Evolutionary conservation across 2,329 filamentous ascomycete species (phyloP), one percentile per base, ranked within the genome.

Genomic region (Sordariomycetes sp.): DNA sequence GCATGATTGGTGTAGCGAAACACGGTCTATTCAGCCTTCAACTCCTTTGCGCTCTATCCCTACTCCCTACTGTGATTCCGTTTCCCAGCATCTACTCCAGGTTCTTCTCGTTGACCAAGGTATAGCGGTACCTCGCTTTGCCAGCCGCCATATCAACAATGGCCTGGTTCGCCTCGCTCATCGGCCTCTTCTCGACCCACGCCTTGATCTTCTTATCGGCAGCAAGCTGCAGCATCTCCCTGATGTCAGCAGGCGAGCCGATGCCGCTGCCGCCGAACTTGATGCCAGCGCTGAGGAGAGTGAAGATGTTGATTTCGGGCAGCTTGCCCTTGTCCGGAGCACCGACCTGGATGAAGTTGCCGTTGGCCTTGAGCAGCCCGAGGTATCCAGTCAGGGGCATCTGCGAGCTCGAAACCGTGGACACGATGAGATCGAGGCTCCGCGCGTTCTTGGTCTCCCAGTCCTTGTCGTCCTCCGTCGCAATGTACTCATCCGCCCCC

Each of bases 341-440:
- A 9, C 35, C 24, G n/a, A n/a, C 21, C 30, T 37, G 35, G 19
- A 32, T 20, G 9, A 33, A 29, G 11, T 11, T n/a, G 18, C 30
- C 30, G 15, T 30, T 24, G 12, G 25, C 23, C 12, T 27, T 21
- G 12, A 37, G 21, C 11, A 32, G n/a, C 9, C 10, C 7, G n/a
- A 37, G 19, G 53, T 84, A 85, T 30, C 70, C 58, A 33, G 58
- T 53, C 19, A 84, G 50, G 1, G 79, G 79, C 72, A 84, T 79
- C 30, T 53, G 43, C 10, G 43, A 36, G 24, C 45, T 51, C 3
- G 69, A 72, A 11, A 76, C 68, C 2, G 75, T 79, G 36, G 58
- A 71, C 39, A 80, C 55, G 46, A 79, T 75, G 9, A 80, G 51
- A 46, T 79, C 73, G 35, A 79, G 60, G 4, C 59, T 61, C 15